phyloP scores from a whole-genome alignment of 768 basidiomycete genomes.

The Mycena metata region DNA sequence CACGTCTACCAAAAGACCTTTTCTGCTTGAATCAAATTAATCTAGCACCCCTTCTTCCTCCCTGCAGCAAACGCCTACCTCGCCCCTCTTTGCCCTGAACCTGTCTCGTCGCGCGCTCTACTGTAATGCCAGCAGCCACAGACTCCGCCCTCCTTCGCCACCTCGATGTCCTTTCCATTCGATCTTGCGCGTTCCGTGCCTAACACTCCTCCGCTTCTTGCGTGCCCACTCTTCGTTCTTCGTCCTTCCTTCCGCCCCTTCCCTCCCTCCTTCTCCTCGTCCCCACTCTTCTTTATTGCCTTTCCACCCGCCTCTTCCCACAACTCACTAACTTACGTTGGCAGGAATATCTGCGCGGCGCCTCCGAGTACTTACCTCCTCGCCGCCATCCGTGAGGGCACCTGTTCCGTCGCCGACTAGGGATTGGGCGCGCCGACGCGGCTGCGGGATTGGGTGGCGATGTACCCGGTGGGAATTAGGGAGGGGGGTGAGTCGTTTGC shows the following conservation, averaged over 20 bases:
- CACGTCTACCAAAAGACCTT: too few species aligned
- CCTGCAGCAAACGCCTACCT: conserved; percentile 74
- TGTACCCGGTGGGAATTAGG: conserved; percentile 1
- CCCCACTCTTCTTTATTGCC: neutral
- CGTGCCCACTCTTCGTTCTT: too few species aligned
- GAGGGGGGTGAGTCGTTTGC: conserved; percentile 2
- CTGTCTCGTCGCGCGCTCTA: conserved; percentile 87
- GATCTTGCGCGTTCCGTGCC: too few species aligned
- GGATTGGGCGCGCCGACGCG: conserved; percentile 1
- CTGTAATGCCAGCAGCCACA: conserved; percentile 88
- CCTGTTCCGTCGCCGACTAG: neutral
- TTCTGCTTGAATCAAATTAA: too few species aligned
- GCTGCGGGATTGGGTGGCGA: conserved; percentile 9
- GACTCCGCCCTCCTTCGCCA: conserved; percentile 91
- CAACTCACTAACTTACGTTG: too few species aligned
- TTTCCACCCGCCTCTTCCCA: too few species aligned
- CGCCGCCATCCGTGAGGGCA: neutral
- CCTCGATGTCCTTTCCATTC: too few species aligned
- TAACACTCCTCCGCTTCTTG: neutral
- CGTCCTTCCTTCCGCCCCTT: too few species aligned
- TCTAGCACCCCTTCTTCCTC: conserved; percentile 28
- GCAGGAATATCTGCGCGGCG: conserved; percentile 82
- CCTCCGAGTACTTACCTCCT: conserved; percentile 2
- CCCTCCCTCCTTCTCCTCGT: neutral
- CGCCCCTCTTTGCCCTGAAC: conserved; percentile 82